Base-by-base conservation (phyloP, 805 yeast genomes). In the Kregervanrija pseudodelftensis region DNA sequence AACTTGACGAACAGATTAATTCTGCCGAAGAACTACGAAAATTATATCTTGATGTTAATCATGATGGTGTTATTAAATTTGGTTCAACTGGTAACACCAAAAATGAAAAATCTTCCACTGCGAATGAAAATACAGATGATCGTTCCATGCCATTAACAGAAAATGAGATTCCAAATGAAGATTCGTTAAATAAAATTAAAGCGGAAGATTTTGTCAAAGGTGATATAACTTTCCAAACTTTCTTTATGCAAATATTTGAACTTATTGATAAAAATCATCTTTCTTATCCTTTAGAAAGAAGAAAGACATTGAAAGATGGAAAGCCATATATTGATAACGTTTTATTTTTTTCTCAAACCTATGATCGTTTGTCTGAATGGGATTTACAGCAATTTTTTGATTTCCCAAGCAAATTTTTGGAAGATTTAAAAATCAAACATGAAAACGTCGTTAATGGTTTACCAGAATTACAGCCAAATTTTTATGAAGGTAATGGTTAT, bases 401-500 rank as follows among this genome's bases (percentile, higher is more conserved):
- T 34, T 63, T 63, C 47, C 59, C 64, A 8, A 52, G 60, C 17
- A 59, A 59, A 41, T 59, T 63, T 30, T 49, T 62, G 30, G 58
- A 59, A 33, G 69, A 65, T 48, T 50, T 64, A 41, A 62, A 61
- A 36, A 37, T 52, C 13, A 64, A 63, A 46, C 68, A 63, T 47
- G 60, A 59, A 22, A 49, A 51, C 12, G 63, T 64, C 8, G 60
- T 62, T 36, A 47, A 40, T 11, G 57, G 56, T 28, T 50, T 65
- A 33, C 67, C 68, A 10, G 43, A 52, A 17, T 42, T 50, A 11
- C 45, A 43, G 10, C 66, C 67, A 3, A 41, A 49, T 12, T 60
- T 62, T 38, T 64, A 63, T 46, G 44, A 47, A 5, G 68, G 68
- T 31, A 51, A 56, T 42, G 69, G 91, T 77, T 28, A 79, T 71